phyloP scores from a whole-genome alignment of 176 grass and related monocot species.

The Musa itinerans region DNA sequence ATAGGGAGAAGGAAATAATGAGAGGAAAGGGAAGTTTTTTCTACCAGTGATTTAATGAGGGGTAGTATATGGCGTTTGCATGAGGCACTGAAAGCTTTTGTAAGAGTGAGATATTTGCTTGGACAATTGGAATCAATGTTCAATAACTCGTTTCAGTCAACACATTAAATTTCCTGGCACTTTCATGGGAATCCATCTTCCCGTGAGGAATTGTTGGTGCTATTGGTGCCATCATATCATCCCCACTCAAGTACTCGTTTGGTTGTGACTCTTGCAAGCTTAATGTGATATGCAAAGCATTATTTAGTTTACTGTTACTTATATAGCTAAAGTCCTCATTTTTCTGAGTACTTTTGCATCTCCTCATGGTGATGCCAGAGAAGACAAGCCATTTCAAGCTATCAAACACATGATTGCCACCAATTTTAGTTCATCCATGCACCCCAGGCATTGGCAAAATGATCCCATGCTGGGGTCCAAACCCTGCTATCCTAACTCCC shows the following conservation, averaged over 20 bases:
- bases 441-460: not conserved
- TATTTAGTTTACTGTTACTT: no score
- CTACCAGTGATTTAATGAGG: not conserved
- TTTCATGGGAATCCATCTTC: not conserved
- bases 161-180: constrained; percentile 4
- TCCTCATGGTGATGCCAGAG: no score
- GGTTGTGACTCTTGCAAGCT: no score
- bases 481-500: not conserved
- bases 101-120: not conserved
- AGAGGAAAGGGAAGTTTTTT: not conserved
- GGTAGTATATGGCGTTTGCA: not conserved
- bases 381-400: no score
- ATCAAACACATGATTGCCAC: no score
- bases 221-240: no score
- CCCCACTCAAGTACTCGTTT: no score
- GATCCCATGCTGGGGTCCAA: not conserved
- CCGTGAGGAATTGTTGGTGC: no score
- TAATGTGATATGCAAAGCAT: no score
- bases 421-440: no score
- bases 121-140: not conserved
- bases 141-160: not conserved
- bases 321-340: no score
- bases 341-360: no score
- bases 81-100: not conserved
- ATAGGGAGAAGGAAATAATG: not conserved